These are phyloP conservation scores for Chondrostereum purpureum DNA, from an alignment of 1,284 basidiomycete species.

Conservation along the genomic window DNA sequence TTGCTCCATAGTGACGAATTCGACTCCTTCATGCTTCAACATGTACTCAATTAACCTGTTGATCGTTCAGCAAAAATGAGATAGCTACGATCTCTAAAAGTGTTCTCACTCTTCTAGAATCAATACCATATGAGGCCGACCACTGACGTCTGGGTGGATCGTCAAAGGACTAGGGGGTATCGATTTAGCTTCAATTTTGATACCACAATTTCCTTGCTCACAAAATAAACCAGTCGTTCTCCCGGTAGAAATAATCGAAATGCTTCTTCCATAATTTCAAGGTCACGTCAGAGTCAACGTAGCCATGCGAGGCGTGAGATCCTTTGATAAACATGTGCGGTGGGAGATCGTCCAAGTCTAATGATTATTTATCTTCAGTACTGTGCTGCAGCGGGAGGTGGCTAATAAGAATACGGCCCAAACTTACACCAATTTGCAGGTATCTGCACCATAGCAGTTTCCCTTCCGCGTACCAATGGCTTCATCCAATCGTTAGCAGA, in stretches of 20 bases:
- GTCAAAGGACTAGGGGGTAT: slow-evolving; percentile 54
- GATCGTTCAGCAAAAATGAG: neutral
- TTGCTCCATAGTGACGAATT: slow-evolving; percentile 62
- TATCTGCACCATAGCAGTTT: slow-evolving; percentile 48
- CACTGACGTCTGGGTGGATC: slow-evolving; percentile 75
- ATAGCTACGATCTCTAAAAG: neutral
- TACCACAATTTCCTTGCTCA: neutral
- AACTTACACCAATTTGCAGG: slow-evolving; percentile 58
- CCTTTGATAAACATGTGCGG: slow-evolving; percentile 22
- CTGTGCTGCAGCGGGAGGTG: neutral
- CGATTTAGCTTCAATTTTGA: too few species aligned
- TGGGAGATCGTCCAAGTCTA: slow-evolving; percentile 47
- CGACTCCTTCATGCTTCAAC: slow-evolving; percentile 64
- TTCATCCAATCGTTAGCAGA: slow-evolving; percentile 69
- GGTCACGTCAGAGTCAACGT: slow-evolving; percentile 5
- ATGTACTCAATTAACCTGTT: slow-evolving; percentile 66
- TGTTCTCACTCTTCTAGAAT: slow-evolving; percentile 48
- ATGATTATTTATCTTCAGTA: neutral
- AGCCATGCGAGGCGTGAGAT: slow-evolving; percentile 4
- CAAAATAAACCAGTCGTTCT: slow-evolving; percentile 9
- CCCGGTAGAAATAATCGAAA: slow-evolving; percentile 8
- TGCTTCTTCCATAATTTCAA: slow-evolving; percentile 8
- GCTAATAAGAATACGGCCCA: too few species aligned
- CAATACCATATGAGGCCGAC: slow-evolving; percentile 58
- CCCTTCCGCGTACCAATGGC: slow-evolving; percentile 49